Evolutionary conservation across 495 filamentous ascomycete genomes (phyloP).

Genomic region (Xanthoparmelia taractica): DNA sequence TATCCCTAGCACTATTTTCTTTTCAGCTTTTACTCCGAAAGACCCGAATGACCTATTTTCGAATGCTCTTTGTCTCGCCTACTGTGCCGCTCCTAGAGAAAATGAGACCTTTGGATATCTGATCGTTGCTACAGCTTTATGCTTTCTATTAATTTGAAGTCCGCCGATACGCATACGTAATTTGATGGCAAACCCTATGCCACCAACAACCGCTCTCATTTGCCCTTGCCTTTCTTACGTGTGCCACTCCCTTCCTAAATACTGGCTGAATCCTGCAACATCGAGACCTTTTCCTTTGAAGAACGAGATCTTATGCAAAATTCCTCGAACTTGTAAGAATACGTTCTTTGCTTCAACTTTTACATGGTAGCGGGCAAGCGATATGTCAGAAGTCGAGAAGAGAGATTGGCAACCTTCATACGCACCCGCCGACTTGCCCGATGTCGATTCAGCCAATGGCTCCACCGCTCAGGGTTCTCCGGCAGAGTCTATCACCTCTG

Average conservation of each 20-base stretch:
- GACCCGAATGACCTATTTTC: not conserved
- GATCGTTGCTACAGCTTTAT: not conserved
- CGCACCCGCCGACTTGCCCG: not conserved
- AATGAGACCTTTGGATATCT: not conserved
- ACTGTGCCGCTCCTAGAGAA: not conserved
- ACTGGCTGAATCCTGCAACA: not conserved
- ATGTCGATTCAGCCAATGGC: conserved; percentile 6
- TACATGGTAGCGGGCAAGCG: not conserved
- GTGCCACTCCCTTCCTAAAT: not conserved
- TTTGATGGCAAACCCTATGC: not conserved
- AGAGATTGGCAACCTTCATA: conserved; percentile 1
- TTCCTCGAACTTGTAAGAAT: not conserved
- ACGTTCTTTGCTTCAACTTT: not conserved
- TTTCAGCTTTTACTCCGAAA: not conserved
- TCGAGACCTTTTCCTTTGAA: not conserved
- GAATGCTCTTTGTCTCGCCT: not conserved
- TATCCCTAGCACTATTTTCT: not conserved
- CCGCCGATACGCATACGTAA: not conserved
- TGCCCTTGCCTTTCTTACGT: not conserved
- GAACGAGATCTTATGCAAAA: not conserved
- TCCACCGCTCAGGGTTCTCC: conserved; percentile 10
- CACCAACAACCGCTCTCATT: not conserved
- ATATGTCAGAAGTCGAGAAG: not conserved
- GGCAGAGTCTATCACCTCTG: conserved; percentile 10
- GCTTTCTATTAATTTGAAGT: not conserved